A percentile compares a stretch with the other conserved stretches of the same genome.
These are phyloP conservation scores for Solanum rostratum DNA, from an alignment of 257 asterid genomes.

Conservation along the genomic window DNA sequence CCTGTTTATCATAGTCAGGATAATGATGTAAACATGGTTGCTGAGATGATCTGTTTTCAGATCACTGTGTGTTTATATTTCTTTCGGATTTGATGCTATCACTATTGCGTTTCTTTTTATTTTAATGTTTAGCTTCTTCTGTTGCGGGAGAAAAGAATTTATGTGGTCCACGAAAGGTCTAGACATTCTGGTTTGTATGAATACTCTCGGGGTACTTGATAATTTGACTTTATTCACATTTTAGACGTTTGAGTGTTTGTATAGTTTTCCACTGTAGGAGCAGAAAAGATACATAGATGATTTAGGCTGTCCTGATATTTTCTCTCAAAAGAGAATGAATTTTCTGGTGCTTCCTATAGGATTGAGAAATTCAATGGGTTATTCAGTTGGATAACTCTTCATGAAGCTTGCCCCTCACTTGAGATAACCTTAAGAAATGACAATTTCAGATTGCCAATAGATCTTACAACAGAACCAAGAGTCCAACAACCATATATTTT, in stretches of 20 bases:
- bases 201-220: neutral
- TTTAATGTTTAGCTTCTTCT: neutral
- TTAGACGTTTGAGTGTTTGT: neutral
- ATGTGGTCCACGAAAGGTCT: neutral
- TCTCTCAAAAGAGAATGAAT: neutral
- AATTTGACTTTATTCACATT: neutral
- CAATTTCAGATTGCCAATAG: neutral
- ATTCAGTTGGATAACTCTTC: neutral
- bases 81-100: neutral
- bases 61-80: neutral
- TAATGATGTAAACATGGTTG: neutral
- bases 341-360: neutral
- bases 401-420: neutral
- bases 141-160: neutral
- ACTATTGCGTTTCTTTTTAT: neutral
- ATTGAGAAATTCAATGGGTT: neutral
- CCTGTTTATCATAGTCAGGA: neutral
- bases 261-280: neutral
- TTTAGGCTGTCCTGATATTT: neutral
- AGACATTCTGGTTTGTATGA: neutral
- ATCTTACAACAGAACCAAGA: neutral
- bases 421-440: neutral
- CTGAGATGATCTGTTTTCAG: neutral
- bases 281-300: neutral
- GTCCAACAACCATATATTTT: neutral